Evolutionary conservation across 2,329 filamentous ascomycete species (phyloP).

Genomic region (Ascochyta fabae): DNA sequence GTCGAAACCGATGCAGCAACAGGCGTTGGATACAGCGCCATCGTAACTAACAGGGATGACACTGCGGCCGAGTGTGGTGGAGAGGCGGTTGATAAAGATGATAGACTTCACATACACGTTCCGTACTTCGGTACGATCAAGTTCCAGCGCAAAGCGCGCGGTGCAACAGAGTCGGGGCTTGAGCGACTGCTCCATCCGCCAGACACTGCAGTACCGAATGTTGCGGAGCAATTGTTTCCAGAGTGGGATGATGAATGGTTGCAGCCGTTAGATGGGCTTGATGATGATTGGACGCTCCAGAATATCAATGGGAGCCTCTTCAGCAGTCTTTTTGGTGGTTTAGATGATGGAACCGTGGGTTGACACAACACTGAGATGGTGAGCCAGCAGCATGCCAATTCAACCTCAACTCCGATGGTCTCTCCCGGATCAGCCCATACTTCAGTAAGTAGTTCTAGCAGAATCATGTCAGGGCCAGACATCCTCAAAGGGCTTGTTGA

Average conservation of each 20-base stretch:
- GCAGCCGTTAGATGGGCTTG: background rate
- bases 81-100: slow-evolving; percentile 15
- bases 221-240: background rate
- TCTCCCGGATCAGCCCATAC: too few species aligned
- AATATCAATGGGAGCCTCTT: slow-evolving; percentile 11
- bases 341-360: too few species aligned
- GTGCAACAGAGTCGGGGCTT: too few species aligned
- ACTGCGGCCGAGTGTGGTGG: slow-evolving; percentile 30
- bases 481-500: too few species aligned
- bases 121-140: slow-evolving; percentile 33
- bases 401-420: too few species aligned
- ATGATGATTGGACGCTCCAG: slow-evolving; percentile 22
- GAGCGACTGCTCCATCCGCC: background rate
- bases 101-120: slow-evolving; percentile 20
- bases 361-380: too few species aligned
- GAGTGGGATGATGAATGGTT: background rate
- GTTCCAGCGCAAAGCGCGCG: background rate
- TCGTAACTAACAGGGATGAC: slow-evolving; percentile 21
- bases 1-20: slow-evolving; percentile 22
- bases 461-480: too few species aligned
- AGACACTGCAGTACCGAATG: too few species aligned
- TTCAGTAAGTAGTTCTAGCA: too few species aligned
- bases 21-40: slow-evolving; percentile 19
- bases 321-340: too few species aligned
- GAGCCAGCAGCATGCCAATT: too few species aligned